These are phyloP conservation scores for Paratinospora sagittata DNA, from an alignment of 164 flowering plant genomes.

Conservation along the genomic window DNA sequence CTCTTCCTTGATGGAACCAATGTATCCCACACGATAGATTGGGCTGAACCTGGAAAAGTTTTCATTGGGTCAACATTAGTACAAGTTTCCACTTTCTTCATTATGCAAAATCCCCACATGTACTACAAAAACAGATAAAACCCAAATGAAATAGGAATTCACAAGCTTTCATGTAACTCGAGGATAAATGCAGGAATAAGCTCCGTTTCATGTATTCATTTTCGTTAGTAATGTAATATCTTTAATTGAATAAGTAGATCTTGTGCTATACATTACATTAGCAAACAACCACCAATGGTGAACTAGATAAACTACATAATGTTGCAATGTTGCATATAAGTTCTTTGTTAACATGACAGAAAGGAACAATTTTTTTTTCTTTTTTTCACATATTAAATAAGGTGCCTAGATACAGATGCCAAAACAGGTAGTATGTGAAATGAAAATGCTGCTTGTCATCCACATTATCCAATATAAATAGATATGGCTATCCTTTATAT, in stretches of 20 bases:
- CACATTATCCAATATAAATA: too few species aligned
- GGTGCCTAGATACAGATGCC: background rate
- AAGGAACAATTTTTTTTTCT: background rate
- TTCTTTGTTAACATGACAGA: too few species aligned
- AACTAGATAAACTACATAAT: too few species aligned
- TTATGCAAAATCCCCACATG: background rate
- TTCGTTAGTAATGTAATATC: background rate
- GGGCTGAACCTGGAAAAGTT: conserved; percentile 61
- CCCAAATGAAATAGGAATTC: background rate
- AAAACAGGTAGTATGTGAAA: background rate
- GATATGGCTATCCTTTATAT: background rate
- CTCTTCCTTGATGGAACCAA: conserved; percentile 83
- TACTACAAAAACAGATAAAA: background rate
- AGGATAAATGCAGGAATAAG: background rate
- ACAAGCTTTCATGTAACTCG: background rate
- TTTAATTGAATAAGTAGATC: background rate
- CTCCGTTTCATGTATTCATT: background rate
- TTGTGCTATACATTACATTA: background rate
- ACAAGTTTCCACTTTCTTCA: background rate
- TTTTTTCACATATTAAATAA: background rate
- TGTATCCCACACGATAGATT: conserved; percentile 76
- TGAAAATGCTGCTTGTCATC: background rate
- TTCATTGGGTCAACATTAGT: background rate
- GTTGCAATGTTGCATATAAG: too few species aligned
- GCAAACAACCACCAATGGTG: background rate